A percentile compares a stretch with the other conserved stretches of the same genome.
phyloP scores from a whole-genome alignment of 2,329 filamentous ascomycete genomes.

The Hysterium pulicare region DNA sequence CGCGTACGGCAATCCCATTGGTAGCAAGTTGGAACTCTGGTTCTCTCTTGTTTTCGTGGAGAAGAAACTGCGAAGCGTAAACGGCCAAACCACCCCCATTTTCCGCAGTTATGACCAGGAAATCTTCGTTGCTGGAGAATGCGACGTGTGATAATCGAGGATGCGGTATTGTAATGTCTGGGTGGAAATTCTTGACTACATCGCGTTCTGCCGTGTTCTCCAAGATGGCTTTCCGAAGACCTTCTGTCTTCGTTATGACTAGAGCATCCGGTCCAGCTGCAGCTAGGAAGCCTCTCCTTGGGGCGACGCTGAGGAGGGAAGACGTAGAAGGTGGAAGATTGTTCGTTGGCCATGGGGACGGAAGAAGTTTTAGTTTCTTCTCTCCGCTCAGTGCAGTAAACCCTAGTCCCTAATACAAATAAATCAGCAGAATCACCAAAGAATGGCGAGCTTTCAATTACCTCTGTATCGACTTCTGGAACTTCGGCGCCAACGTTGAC shows the following conservation, averaged over 20 bases:
- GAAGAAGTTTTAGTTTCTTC: slow-evolving; percentile 74
- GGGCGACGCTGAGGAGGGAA: slow-evolving; percentile 80
- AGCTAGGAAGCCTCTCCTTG: slow-evolving; percentile 75
- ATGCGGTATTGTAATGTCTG: slow-evolving; percentile 69
- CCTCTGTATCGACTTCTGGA: slow-evolving; percentile 78
- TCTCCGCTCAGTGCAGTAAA: slow-evolving; percentile 80
- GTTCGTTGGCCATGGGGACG: slow-evolving; percentile 69
- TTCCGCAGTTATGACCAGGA: slow-evolving; percentile 79
- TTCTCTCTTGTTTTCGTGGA: slow-evolving; percentile 60
- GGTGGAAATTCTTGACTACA: slow-evolving; percentile 67
- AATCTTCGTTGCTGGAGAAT: slow-evolving; percentile 87
- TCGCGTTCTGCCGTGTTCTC: slow-evolving; percentile 53
- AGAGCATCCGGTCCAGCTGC: slow-evolving; percentile 82
- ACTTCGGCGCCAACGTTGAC: slow-evolving; percentile 63
- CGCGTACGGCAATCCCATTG: slow-evolving; percentile 68
- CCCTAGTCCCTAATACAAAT: slow-evolving; percentile 58
- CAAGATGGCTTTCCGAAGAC: slow-evolving; percentile 72
- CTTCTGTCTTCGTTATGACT: slow-evolving; percentile 71
- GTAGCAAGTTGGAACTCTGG: slow-evolving; percentile 74
- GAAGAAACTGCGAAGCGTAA: slow-evolving; percentile 69
- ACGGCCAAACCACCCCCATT: slow-evolving; percentile 76
- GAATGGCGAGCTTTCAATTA: slow-evolving; percentile 33
- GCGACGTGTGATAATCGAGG: slow-evolving; percentile 81
- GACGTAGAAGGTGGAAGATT: slow-evolving; percentile 70
- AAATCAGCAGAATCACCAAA: slow-evolving; percentile 6